Conservation (phyloP, 2,329 filamentous ascomycete species). For the Pochonia chlamydosporia region DNA sequence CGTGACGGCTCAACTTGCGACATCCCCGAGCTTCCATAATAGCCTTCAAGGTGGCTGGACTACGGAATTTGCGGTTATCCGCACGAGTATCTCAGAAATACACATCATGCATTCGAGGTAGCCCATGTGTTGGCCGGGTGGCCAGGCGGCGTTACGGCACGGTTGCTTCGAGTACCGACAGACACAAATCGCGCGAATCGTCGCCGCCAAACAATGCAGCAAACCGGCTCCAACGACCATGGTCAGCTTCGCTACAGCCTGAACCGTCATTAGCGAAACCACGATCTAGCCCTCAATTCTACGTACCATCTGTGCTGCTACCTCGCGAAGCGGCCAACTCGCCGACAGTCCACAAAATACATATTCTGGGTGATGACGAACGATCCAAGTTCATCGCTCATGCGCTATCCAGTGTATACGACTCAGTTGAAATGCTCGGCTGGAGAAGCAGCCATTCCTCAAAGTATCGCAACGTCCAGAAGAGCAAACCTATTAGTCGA, state of each 20-base stretch:
- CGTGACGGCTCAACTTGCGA: background rate
- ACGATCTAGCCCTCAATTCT: constrained; percentile 17
- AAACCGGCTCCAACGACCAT: constrained; percentile 15
- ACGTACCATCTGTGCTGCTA: constrained; percentile 31
- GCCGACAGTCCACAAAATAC: constrained; percentile 31
- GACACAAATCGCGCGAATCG: constrained; percentile 16
- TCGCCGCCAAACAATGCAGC: constrained; percentile 15
- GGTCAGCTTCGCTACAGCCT: constrained; percentile 12
- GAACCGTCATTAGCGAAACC: constrained; percentile 9
- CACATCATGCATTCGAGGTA: constrained; percentile 35
- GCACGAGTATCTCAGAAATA: constrained; percentile 33
- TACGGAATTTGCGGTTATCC: constrained; percentile 36
- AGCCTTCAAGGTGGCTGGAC: constrained; percentile 27
- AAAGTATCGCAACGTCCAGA: constrained; percentile 26
- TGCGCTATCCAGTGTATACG: constrained; percentile 33
- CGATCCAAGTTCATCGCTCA: constrained; percentile 35
- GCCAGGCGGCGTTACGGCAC: constrained; percentile 28
- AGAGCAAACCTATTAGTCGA: constrained; percentile 13
- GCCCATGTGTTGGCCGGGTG: constrained; percentile 28
- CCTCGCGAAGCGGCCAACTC: constrained; percentile 24
- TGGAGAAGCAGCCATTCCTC: constrained; percentile 18
- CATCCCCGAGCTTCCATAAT: constrained; percentile 6
- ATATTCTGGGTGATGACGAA: constrained; percentile 36
- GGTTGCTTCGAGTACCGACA: constrained; percentile 15
- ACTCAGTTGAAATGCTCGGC: constrained; percentile 31